A percentile compares a stretch with the other conserved stretches of the same genome.
These are phyloP conservation scores for Russula griseocarnosa DNA, from an alignment of 768 basidiomycete genomes.

Conservation along the genomic window DNA sequence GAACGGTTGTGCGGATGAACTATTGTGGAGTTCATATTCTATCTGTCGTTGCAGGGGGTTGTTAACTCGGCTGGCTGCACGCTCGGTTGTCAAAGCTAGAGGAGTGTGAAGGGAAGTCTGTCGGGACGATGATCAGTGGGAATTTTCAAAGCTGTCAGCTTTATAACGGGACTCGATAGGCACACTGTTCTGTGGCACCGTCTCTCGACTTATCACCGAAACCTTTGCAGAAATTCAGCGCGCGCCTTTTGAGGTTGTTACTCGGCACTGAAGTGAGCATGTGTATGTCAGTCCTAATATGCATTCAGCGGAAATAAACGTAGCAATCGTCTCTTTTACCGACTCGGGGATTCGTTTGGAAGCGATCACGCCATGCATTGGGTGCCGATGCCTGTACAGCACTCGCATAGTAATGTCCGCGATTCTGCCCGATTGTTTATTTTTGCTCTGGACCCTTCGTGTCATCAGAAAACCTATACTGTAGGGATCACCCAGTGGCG, in stretches of 20 bases:
- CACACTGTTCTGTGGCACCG: slow-evolving; percentile 14
- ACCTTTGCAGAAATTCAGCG: background rate
- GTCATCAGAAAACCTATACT: no score
- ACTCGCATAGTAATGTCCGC: background rate
- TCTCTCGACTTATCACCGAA: background rate
- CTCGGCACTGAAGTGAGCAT: background rate
- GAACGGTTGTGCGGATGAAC: background rate
- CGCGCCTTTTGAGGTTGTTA: background rate
- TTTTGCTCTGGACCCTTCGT: background rate
- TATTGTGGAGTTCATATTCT: slow-evolving; percentile 5
- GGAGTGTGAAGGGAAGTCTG: background rate
- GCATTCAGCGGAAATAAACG: background rate
- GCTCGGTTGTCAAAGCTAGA: background rate
- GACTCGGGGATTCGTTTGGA: slow-evolving; percentile 6
- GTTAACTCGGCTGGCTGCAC: background rate
- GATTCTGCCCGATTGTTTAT: background rate
- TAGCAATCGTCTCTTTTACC: background rate
- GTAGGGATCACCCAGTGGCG: background rate
- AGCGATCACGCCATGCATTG: background rate
- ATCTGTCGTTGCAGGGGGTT: background rate
- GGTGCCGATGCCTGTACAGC: background rate
- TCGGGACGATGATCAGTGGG: background rate
- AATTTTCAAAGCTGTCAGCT: background rate
- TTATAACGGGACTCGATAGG: background rate
- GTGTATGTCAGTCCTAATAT: no score